Conservation (phyloP, 768 basidiomycete species). For the Hypholoma sublateritium region DNA sequence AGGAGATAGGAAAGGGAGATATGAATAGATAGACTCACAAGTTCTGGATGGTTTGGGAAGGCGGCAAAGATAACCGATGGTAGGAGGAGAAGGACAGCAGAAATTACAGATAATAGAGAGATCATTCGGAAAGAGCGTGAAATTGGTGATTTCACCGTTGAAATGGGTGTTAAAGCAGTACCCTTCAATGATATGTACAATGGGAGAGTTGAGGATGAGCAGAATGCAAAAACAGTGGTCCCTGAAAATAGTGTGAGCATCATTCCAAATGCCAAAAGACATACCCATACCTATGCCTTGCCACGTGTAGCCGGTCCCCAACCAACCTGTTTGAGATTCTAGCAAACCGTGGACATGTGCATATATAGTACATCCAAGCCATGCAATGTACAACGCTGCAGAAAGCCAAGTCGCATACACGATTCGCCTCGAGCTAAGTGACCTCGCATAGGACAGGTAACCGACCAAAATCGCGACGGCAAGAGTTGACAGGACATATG, state of each 20-base stretch:
- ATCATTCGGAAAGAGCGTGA: slow-evolving; percentile 60
- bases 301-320: slow-evolving; percentile 54
- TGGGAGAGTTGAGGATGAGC: slow-evolving; percentile 63
- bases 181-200: slow-evolving; percentile 62
- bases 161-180: slow-evolving; percentile 30
- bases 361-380: slow-evolving; percentile 55
- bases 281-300: slow-evolving; percentile 58
- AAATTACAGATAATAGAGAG: slow-evolving; percentile 46
- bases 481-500: slow-evolving; percentile 41
- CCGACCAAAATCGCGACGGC: slow-evolving; percentile 42
- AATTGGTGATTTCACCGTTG: slow-evolving; percentile 43
- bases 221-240: slow-evolving; percentile 62
- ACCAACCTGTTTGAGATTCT: slow-evolving; percentile 32
- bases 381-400: slow-evolving; percentile 55
- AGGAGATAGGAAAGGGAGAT: slow-evolving; percentile 1
- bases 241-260: slow-evolving; percentile 34
- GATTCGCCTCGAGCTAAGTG: slow-evolving; percentile 53
- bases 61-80: slow-evolving; percentile 59
- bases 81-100: slow-evolving; percentile 51
- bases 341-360: slow-evolving; percentile 49
- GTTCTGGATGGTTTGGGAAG: slow-evolving; percentile 39
- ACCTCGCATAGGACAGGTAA: slow-evolving; percentile 54
- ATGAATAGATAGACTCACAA: slow-evolving; percentile 21
- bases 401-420: slow-evolving; percentile 62
- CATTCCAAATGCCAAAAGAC: not conserved